A percentile compares a stretch with the other conserved stretches of the same genome.
phyloP scores from a whole-genome alignment of 805 yeast species.

The Starmerella vitae region DNA sequence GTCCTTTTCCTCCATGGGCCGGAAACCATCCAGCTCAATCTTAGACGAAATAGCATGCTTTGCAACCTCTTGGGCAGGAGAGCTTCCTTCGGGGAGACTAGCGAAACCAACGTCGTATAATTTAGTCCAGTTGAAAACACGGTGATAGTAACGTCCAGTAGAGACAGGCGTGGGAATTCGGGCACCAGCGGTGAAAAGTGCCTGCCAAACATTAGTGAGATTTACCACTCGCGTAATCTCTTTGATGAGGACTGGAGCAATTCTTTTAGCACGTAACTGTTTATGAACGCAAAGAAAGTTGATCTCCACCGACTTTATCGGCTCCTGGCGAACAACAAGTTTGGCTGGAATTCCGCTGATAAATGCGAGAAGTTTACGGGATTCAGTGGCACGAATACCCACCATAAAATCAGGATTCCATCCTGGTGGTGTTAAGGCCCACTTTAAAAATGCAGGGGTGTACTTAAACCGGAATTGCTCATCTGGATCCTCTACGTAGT shows the following conservation, averaged over 20 bases:
- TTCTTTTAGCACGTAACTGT: constrained; percentile 79
- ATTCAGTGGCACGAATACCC: constrained; percentile 74
- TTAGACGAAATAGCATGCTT: constrained; percentile 42
- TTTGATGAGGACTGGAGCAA: constrained; percentile 86
- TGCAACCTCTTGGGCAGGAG: constrained; percentile 55
- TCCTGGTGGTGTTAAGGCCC: constrained; percentile 94
- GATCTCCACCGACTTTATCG: constrained; percentile 50
- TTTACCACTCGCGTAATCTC: constrained; percentile 92
- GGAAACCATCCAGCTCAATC: constrained; percentile 41
- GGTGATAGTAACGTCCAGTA: constrained; percentile 79
- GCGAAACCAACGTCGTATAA: constrained; percentile 83
- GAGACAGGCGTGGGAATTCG: constrained; percentile 87
- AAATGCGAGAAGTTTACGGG: constrained; percentile 75
- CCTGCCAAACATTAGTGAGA: constrained; percentile 79
- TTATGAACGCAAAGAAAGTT: constrained; percentile 91
- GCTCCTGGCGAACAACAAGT: constrained; percentile 44
- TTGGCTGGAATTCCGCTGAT: constrained; percentile 79
- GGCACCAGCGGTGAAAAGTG: constrained; percentile 84
- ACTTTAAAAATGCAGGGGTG: constrained; percentile 63
- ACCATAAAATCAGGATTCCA: constrained; percentile 81
- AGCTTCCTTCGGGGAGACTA: constrained; percentile 55
- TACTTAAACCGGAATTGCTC: constrained; percentile 87
- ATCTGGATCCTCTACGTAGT: constrained; percentile 90
- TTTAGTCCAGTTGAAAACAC: constrained; percentile 87
- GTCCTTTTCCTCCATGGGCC: constrained; percentile 46